A percentile compares a stretch with the other conserved stretches of the same genome.
Evolutionary conservation across 2,329 filamentous ascomycete species (phyloP).

Genomic region (Mycosphaerella arachidis): DNA sequence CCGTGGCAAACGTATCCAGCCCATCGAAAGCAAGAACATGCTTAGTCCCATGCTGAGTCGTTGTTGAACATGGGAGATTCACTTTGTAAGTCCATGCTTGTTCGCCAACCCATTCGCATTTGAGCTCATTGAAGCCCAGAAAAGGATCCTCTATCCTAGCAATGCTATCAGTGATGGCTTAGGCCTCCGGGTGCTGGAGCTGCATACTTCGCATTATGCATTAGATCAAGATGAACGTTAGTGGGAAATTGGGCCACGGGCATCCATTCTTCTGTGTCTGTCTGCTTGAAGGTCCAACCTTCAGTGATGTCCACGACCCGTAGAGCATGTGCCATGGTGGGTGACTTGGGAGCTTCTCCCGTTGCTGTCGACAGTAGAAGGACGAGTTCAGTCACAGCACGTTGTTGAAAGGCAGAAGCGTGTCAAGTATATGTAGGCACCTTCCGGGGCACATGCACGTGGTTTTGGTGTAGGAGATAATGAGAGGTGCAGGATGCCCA

Average conservation of each 20-base stretch:
- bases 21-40: conserved; percentile 58
- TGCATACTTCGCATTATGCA: conserved; percentile 43
- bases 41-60: conserved; percentile 27
- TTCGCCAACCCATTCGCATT: conserved; percentile 48
- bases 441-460: not conserved
- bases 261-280: conserved; percentile 41
- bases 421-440: not conserved
- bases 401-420: not conserved
- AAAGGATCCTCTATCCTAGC: conserved; percentile 48
- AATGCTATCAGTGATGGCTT: conserved; percentile 9
- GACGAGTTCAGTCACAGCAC: not conserved
- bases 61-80: conserved; percentile 34
- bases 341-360: not conserved
- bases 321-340: conserved; percentile 14
- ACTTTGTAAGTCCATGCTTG: conserved; percentile 46
- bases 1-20: conserved; percentile 59
- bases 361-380: not conserved
- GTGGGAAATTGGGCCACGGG: conserved; percentile 44
- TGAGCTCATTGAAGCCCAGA: conserved; percentile 47
- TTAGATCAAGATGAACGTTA: conserved; percentile 46
- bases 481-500: not conserved
- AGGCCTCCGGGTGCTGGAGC: not conserved
- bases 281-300: conserved; percentile 46
- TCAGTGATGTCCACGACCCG: conserved; percentile 32
- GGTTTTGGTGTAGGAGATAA: not conserved